phyloP scores from a whole-genome alignment of 176 grass and related monocot species.

The Musa troglodytarum region DNA sequence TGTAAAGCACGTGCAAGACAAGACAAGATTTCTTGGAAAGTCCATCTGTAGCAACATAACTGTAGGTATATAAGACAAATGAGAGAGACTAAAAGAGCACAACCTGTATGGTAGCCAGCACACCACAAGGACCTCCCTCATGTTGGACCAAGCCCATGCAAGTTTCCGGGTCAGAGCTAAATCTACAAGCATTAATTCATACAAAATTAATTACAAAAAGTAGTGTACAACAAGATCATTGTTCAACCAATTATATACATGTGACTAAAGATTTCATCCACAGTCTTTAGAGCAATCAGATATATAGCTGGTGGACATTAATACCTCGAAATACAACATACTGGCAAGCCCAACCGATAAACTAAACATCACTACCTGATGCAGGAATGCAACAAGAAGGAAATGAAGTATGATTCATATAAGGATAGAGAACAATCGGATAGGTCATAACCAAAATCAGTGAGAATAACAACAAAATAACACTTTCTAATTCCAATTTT shows the following conservation, averaged over 20 bases:
- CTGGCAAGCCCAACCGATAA: neutral
- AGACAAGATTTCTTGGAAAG: neutral
- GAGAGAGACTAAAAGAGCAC: neutral
- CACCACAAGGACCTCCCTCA: slow-evolving; percentile 96
- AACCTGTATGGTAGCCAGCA: slow-evolving; percentile 87
- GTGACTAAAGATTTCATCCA: neutral
- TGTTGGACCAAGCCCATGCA: slow-evolving; percentile 97
- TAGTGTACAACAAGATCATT: neutral
- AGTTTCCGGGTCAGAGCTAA: slow-evolving; percentile 92
- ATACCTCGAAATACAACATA: neutral
- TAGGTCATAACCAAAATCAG: neutral
- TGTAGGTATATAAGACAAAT: neutral
- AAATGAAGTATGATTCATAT: neutral
- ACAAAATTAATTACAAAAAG: slow-evolving; percentile 3
- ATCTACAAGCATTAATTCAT: slow-evolving; percentile 39
- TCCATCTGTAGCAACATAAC: neutral
- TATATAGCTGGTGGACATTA: neutral
- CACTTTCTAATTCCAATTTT: neutral
- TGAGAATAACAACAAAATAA: neutral
- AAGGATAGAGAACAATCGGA: neutral
- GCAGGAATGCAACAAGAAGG: neutral
- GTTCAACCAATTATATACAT: neutral
- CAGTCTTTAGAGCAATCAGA: neutral
- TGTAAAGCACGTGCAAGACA: neutral
- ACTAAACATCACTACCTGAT: neutral